Conservation (phyloP, 805 yeast species). For the Maudiozyma saulgeensis region DNA sequence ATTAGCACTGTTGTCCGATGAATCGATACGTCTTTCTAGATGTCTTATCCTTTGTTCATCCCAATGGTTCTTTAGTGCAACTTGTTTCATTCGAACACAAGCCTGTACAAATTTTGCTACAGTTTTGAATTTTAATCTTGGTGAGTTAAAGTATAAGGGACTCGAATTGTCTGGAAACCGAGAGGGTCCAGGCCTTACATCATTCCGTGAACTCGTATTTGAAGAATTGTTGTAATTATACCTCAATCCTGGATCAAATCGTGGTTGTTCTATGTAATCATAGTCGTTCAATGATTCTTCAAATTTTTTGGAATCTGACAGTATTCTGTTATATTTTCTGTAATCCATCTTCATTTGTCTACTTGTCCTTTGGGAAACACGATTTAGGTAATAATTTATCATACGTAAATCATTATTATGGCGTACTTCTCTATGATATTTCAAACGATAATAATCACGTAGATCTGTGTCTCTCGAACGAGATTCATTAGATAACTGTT, state of each 20-base stretch:
- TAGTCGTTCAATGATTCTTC: constrained; percentile 1
- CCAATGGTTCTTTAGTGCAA: constrained; percentile 18
- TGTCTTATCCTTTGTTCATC: constrained; percentile 19
- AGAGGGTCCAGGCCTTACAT: not conserved
- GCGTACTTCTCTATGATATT: constrained; percentile 24
- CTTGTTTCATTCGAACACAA: constrained; percentile 22
- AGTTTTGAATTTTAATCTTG: constrained; percentile 19
- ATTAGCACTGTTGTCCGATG: constrained; percentile 9
- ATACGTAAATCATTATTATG: constrained; percentile 26
- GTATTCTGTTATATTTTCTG: constrained; percentile 19
- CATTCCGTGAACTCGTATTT: not conserved
- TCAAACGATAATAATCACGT: constrained; percentile 24
- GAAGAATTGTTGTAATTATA: not conserved
- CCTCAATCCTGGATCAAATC: not conserved
- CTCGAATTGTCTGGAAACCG: not conserved
- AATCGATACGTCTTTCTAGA: constrained; percentile 19
- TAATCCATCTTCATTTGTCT: constrained; percentile 23
- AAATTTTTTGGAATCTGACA: constrained; percentile 4
- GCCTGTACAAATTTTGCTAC: constrained; percentile 24
- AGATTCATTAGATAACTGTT: constrained; percentile 3
- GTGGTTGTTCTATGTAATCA: not conserved
- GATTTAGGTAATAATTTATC: constrained; percentile 26
- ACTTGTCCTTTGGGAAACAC: constrained; percentile 24
- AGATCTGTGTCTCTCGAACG: constrained; percentile 11
- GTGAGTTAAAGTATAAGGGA: constrained; percentile 1